phyloP scores from a whole-genome alignment of 768 basidiomycete species.

The Suillus placidus region DNA sequence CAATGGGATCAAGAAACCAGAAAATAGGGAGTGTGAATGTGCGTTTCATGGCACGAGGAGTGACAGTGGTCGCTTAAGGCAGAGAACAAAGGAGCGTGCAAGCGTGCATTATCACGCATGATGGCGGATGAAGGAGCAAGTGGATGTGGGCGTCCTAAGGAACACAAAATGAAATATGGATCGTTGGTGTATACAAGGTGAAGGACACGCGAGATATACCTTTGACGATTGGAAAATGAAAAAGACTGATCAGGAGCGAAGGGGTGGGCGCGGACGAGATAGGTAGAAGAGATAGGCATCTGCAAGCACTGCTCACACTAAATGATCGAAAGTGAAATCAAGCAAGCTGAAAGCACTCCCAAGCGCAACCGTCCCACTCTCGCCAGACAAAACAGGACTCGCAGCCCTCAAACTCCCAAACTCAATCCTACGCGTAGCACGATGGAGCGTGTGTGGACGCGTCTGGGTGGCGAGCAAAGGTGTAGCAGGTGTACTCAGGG shows the following conservation, averaged over 20 bases:
- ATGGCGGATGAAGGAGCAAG: slow-evolving; percentile 13
- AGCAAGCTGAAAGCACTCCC: slow-evolving; percentile 76
- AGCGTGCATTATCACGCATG: slow-evolving; percentile 6
- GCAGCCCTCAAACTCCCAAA: too few species aligned
- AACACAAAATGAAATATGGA: neutral
- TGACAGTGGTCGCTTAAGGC: neutral
- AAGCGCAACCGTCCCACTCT: slow-evolving; percentile 46
- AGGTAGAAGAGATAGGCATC: neutral
- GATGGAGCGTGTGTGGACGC: too few species aligned
- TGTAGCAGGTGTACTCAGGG: slow-evolving; percentile 14
- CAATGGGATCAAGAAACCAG: neutral
- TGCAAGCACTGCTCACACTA: neutral
- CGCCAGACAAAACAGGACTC: too few species aligned
- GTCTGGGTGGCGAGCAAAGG: slow-evolving; percentile 11
- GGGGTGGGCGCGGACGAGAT: neutral
- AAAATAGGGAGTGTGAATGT: slow-evolving; percentile 4
- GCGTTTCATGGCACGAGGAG: neutral
- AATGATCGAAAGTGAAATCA: slow-evolving; percentile 28
- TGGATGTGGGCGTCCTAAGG: slow-evolving; percentile 2
- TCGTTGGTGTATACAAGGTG: neutral
- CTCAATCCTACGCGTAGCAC: too few species aligned
- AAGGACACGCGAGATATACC: slow-evolving; percentile 14
- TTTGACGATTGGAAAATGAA: slow-evolving; percentile 3
- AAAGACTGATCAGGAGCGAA: neutral
- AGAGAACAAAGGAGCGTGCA: neutral